Evolutionary conservation across 164 flowering plant genomes (phyloP), one percentile per base, ranked within the genome.

Genomic region (Vitis labrusca): DNA sequence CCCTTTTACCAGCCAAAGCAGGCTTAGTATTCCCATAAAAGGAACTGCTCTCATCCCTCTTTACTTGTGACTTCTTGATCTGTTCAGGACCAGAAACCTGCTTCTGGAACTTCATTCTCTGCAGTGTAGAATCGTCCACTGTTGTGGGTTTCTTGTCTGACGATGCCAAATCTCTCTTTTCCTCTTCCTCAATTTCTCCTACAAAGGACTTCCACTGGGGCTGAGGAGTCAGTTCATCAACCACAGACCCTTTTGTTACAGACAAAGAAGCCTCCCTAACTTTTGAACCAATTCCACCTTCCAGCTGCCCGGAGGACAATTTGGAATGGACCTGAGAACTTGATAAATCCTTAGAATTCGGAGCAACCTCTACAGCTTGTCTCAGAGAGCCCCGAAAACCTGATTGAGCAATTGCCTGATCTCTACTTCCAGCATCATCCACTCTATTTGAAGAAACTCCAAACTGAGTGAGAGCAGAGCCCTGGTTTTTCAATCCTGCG

Each of bases 61-160:
- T 77, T 59, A 70, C 80, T 23, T 59, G 83, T 12, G 68, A 69
- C 77, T 74, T 88, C 81, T 75, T 80, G 17, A 16, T 67, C 61
- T 73, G 83, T 57, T 85, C 89, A 67, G 88, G 67, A 73, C 69
- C 74, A 65, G 85, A 71, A 73, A 73, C 80, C 29, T 80, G 85
- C 73, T 75, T 82, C 70, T 84, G 85, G 65, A 83, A 74, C 80
- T 79, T 86, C 81, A 80, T 78, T 69, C 68, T 83, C 52, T 63
- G 82, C 14, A 23, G 51, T 63, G 77, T 80, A 49, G 80, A 76
- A 64, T 83, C 87, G 68, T 87, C 90, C 50, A 61, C 72, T 75
- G 58, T 70, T 27, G 65, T 56, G 10, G 79, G 57, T 30, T 76
- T 73, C 71, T 73, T 71, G 60, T 70, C 83, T 19, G 75, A 63